Base-by-base conservation (phyloP, 192 early-diverging fungal genomes). In the Umbelopsis ramanniana region DNA sequence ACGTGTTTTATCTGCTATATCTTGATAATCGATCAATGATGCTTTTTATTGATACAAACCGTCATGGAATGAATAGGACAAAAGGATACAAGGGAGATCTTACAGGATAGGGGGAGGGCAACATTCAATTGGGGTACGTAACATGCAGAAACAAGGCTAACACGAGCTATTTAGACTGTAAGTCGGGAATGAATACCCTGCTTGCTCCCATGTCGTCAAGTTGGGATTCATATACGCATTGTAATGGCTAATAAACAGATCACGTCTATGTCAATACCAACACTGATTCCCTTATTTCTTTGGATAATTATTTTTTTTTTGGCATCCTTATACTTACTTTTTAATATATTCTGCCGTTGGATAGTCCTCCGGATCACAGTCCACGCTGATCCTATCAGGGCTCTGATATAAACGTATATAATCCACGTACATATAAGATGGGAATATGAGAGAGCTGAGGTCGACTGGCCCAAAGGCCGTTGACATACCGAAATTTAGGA, bases 141-240 rank as follows among this genome's bases (percentile, higher is more conserved):
- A 35, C 6, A 63, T 63, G 14, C 33, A 57, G 22, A 35, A n/a
- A 29, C 22, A 33, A 29, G 54, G 22, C 26, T 63, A 63, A 14
- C 57, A 63, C 57, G 57, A 63, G 57, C 14, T 35, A 63, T 63
- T 63, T 17, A 63, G 19, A 19, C 29, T 37, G 26, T 63, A 68
- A 46, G 29, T 46, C 12, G 67, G 67, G 35, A 68, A 47, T 23
- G 40, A 46, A 47, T 68, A 68, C 11, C 67, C 67, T 47, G 67
- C 67, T 68, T 68, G 67, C 9, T 40, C 67, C 67, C 67, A 68
- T 14, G 67, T 68, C 21, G 67, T 68, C 43, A 68, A 46, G 43
- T 68, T 68, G 23, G 67, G 21, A 47, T 68, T 68, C 46, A 47
- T 46, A 24, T 68, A 68, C 15, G 67, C 67, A 68, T 68, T 68